Evolutionary conservation across 805 yeast species (phyloP).

Genomic region (Debaryomyces maramus): DNA sequence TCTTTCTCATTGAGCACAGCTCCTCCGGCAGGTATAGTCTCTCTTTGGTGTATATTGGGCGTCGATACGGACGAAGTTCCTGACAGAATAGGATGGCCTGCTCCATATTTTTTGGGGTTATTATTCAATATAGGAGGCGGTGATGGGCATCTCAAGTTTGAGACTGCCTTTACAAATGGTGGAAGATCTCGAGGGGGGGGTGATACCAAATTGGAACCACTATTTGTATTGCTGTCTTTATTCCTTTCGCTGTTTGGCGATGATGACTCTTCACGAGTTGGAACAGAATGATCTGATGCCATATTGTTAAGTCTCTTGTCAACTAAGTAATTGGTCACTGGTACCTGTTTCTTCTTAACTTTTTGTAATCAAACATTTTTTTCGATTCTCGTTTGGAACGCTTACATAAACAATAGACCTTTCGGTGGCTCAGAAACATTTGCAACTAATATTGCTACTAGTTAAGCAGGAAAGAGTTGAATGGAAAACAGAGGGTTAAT

Average conservation of each 20-base stretch:
- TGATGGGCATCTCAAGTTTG: slow-evolving; percentile 63
- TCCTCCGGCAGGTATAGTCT: slow-evolving; percentile 46
- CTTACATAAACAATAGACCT: not conserved
- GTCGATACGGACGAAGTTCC: not conserved
- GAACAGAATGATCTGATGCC: slow-evolving; percentile 9
- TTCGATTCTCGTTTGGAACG: not conserved
- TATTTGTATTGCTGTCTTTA: not conserved
- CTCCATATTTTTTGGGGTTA: slow-evolving; percentile 4
- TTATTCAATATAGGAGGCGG: slow-evolving; percentile 65
- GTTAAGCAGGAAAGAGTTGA: no score
- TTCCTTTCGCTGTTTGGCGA: not conserved
- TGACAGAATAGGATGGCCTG: not conserved
- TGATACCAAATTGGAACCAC: not conserved
- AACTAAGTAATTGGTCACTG: not conserved
- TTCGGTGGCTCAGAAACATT: not conserved
- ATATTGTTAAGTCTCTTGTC: slow-evolving; percentile 1
- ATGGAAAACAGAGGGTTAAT: no score
- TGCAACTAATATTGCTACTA: not conserved
- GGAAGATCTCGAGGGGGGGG: slow-evolving; percentile 21
- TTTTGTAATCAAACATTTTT: slow-evolving; percentile 2
- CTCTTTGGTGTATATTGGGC: slow-evolving; percentile 7
- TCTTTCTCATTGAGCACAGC: slow-evolving; percentile 35
- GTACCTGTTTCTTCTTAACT: not conserved
- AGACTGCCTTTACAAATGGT: slow-evolving; percentile 57
- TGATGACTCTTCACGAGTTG: slow-evolving; percentile 4